Evolutionary conservation across 2,329 filamentous ascomycete genomes (phyloP).

Genomic region (Rasamsonia emersonii): DNA sequence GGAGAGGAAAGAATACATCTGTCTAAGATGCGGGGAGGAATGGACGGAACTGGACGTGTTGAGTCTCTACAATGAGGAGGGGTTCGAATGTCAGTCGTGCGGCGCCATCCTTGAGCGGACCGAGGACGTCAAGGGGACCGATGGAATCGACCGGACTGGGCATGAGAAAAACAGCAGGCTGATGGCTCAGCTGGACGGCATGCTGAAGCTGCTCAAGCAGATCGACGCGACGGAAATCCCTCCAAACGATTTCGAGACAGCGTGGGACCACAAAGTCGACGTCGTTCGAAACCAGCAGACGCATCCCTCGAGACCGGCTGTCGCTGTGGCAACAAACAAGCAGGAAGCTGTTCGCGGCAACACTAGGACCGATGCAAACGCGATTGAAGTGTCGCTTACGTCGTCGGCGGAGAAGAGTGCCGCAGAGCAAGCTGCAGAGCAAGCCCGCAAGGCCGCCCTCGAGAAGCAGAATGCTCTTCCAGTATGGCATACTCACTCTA

Average conservation of each 20-base stretch:
- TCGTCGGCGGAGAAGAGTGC: slow-evolving; percentile 41
- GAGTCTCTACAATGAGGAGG: slow-evolving; percentile 57
- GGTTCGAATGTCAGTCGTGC: slow-evolving; percentile 81
- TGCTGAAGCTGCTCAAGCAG: slow-evolving; percentile 40
- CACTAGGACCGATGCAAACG: slow-evolving; percentile 34
- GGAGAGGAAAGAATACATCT: slow-evolving; percentile 89
- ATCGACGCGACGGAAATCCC: slow-evolving; percentile 41
- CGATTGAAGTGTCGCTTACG: slow-evolving; percentile 42
- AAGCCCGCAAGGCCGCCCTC: slow-evolving; percentile 38
- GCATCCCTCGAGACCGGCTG: slow-evolving; percentile 31
- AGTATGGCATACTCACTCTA: slow-evolving; percentile 45
- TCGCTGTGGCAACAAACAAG: slow-evolving; percentile 31
- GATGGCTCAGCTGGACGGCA: slow-evolving; percentile 39
- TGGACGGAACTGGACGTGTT: slow-evolving; percentile 88
- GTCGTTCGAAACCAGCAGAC: slow-evolving; percentile 36
- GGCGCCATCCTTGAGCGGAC: slow-evolving; percentile 38
- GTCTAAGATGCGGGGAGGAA: slow-evolving; percentile 69
- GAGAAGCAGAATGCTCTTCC: slow-evolving; percentile 46
- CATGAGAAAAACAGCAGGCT: slow-evolving; percentile 43
- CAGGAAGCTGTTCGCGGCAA: slow-evolving; percentile 34
- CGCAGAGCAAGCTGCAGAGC: slow-evolving; percentile 40
- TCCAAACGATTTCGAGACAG: slow-evolving; percentile 40
- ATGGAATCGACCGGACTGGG: slow-evolving; percentile 36
- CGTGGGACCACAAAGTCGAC: slow-evolving; percentile 41
- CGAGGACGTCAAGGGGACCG: slow-evolving; percentile 35